These are phyloP conservation scores for Candida pseudoviswanathii DNA, from an alignment of 1,139 yeast genomes.

Conservation along the genomic window DNA sequence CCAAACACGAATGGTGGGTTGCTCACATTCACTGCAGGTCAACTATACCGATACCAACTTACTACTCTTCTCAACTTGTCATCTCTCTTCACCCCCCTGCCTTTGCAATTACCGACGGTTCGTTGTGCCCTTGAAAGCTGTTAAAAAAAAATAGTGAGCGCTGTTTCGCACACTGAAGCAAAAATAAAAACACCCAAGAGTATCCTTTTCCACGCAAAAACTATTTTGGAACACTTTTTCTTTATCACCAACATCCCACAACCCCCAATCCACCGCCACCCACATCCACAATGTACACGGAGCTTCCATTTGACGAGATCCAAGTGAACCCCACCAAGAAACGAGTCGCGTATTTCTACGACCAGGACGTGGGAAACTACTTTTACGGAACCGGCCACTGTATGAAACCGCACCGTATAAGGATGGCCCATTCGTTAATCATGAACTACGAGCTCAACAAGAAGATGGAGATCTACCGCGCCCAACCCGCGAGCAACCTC, in stretches of 20 bases:
- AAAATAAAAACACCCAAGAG: neutral
- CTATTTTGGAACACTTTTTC: constrained; percentile 2
- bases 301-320: constrained; percentile 50
- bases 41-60: no score
- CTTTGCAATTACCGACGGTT: neutral
- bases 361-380: constrained; percentile 92
- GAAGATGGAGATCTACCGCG: constrained; percentile 95
- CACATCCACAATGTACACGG: constrained; percentile 33
- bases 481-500: constrained; percentile 96
- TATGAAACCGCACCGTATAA: constrained; percentile 97
- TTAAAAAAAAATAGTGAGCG: neutral
- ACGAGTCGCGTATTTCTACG: constrained; percentile 51
- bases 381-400: constrained; percentile 99
- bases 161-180: neutral
- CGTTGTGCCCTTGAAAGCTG: neutral
- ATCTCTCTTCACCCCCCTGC: no score
- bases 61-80: no score
- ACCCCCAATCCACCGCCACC: neutral
- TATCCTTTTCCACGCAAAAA: neutral
- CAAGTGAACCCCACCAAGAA: constrained; percentile 44
- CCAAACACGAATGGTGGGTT: no score
- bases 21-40: no score
- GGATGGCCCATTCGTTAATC: constrained; percentile 96
- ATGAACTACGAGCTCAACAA: constrained; percentile 97
- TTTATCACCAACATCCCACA: neutral